phyloP scores from a whole-genome alignment of 495 filamentous ascomycete species.

The Aspergillus carlsbadensis region DNA sequence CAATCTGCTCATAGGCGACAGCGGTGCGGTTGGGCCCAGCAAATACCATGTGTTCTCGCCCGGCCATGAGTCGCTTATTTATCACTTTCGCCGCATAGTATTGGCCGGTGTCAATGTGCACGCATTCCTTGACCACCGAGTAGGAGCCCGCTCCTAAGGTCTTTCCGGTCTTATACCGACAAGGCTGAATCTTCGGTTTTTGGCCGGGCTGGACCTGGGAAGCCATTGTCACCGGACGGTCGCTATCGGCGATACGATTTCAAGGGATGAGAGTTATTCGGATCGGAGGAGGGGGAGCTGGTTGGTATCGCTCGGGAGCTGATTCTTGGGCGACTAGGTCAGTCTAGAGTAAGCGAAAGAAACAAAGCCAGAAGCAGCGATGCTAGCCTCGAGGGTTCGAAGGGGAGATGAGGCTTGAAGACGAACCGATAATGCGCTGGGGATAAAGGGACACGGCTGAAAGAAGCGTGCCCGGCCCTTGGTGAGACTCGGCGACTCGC shows the following conservation, averaged over 20 bases:
- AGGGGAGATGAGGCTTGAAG: too few species aligned
- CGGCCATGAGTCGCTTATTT: constrained; percentile 97
- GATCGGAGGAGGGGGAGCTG: background rate
- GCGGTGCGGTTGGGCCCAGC: background rate
- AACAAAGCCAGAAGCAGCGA: too few species aligned
- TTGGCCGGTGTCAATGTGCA: constrained; percentile 95
- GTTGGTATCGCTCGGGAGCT: too few species aligned
- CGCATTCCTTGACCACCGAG: constrained; percentile 99
- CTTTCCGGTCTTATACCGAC: constrained; percentile 97
- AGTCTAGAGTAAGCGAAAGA: too few species aligned
- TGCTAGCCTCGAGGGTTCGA: too few species aligned
- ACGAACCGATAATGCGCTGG: too few species aligned
- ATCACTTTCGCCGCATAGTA: constrained; percentile 99
- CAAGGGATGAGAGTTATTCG: background rate
- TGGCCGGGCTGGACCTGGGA: constrained; percentile 32
- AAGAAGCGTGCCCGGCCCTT: too few species aligned
- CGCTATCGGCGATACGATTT: background rate
- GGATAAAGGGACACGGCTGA: too few species aligned
- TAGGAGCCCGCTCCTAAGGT: constrained; percentile 94
- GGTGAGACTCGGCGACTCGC: background rate
- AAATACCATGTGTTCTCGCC: constrained; percentile 94
- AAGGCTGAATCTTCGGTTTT: constrained; percentile 69
- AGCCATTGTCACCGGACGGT: constrained; percentile 32
- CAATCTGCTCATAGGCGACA: background rate
- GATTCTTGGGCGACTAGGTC: too few species aligned